Percentiles rank a stretch among this genome's conserved stretches.
Evolutionary conservation across 306 rosid species (phyloP).

Genomic region (Vigna nakashimae): DNA sequence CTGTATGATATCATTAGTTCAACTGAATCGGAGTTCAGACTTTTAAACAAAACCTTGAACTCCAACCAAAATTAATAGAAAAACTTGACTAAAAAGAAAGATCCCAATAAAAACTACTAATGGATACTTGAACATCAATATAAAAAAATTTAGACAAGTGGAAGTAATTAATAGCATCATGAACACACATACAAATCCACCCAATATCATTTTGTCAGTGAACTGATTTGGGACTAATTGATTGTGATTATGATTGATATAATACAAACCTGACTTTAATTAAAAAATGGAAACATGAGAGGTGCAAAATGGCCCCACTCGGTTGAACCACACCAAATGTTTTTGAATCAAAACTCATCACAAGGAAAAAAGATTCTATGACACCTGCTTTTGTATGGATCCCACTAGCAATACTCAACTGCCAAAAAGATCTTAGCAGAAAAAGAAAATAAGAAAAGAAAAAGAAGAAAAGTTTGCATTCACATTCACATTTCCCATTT

Average conservation of each 20-base stretch:
- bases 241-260: conserved; percentile 35
- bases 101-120: no score
- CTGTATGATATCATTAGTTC: background rate
- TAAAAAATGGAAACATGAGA: conserved; percentile 43
- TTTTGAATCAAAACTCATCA: conserved; percentile 55
- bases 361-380: conserved; percentile 47
- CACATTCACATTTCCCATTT: conserved; percentile 42
- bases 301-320: conserved; percentile 50
- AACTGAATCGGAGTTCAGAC: no score
- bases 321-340: conserved; percentile 43
- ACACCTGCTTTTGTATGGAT: conserved; percentile 61
- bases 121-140: no score
- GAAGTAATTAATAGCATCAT: background rate
- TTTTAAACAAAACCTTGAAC: no score
- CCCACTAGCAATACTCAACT: conserved; percentile 65
- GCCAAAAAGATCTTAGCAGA: conserved; percentile 43
- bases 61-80: no score
- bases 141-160: background rate
- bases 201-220: background rate
- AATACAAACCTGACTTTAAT: conserved; percentile 30
- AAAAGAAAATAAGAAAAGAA: background rate
- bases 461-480: conserved; percentile 36
- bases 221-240: conserved; percentile 32
- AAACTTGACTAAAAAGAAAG: no score
- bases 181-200: background rate